Conservation (phyloP, 2,329 filamentous ascomycete genomes). For the Ophiocordyceps camponoti-leonardi region DNA sequence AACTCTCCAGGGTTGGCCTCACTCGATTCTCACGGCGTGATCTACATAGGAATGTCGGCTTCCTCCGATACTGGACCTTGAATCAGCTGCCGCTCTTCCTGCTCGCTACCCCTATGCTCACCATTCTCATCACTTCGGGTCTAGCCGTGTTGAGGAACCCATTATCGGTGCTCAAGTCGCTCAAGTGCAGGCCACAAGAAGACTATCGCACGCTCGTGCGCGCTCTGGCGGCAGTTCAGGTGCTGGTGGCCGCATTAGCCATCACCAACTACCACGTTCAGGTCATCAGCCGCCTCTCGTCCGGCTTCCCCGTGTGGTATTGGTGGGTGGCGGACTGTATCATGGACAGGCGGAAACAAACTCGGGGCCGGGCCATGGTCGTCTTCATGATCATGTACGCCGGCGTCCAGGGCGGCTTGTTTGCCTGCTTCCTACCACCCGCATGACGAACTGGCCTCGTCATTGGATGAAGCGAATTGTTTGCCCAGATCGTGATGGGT, state of each 20-base stretch:
- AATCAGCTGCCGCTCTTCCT: slow-evolving; percentile 78
- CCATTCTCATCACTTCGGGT: slow-evolving; percentile 42
- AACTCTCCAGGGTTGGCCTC: background rate
- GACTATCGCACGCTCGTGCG: slow-evolving; percentile 18
- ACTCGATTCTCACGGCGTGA: background rate
- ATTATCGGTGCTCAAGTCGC: slow-evolving; percentile 1
- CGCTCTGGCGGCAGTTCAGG: slow-evolving; percentile 54
- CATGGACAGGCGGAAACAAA: slow-evolving; percentile 12
- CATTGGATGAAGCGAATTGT: background rate
- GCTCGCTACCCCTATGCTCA: slow-evolving; percentile 62
- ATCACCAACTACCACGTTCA: slow-evolving; percentile 80
- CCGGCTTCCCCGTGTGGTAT: slow-evolving; percentile 82
- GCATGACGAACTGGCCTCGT: slow-evolving; percentile 33
- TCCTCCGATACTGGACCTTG: slow-evolving; percentile 78
- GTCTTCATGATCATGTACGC: slow-evolving; percentile 68
- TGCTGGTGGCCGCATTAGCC: slow-evolving; percentile 53
- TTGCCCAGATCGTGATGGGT: background rate
- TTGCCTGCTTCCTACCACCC: slow-evolving; percentile 80
- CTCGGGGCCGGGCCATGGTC: slow-evolving; percentile 25
- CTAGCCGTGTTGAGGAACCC: slow-evolving; percentile 16
- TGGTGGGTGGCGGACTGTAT: slow-evolving; percentile 50
- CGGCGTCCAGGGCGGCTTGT: slow-evolving; percentile 65
- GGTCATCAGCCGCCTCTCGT: slow-evolving; percentile 78
- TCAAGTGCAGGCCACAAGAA: slow-evolving; percentile 1
- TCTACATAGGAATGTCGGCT: slow-evolving; percentile 63